phyloP scores from a whole-genome alignment of 2,329 filamentous ascomycete genomes.

The Aspergillus caelatus region DNA sequence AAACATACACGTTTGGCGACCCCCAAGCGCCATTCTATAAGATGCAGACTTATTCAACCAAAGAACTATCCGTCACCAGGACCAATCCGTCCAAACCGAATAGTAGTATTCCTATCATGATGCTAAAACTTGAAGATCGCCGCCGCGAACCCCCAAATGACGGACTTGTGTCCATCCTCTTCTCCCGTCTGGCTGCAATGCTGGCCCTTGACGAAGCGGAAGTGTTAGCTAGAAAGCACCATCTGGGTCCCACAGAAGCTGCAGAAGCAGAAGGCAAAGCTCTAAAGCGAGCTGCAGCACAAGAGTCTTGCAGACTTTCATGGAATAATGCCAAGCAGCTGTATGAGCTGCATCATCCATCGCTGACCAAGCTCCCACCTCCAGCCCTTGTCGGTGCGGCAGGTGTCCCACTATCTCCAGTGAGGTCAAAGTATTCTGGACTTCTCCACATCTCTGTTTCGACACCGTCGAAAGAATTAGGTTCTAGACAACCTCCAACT shows the following conservation, averaged over 20 bases:
- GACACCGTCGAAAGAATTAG: constrained; percentile 25
- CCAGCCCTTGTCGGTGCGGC: constrained; percentile 38
- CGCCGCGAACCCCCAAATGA: constrained; percentile 45
- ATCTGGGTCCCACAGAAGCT: constrained; percentile 43
- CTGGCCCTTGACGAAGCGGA: constrained; percentile 51
- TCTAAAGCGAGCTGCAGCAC: constrained; percentile 46
- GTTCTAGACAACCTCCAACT: constrained; percentile 32
- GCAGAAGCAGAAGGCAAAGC: constrained; percentile 48
- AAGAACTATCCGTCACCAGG: constrained; percentile 46
- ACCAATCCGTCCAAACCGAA: constrained; percentile 44
- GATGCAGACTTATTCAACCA: constrained; percentile 44
- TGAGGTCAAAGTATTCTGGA: constrained; percentile 33
- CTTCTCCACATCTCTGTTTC: constrained; percentile 48
- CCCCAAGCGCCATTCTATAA: constrained; percentile 49
- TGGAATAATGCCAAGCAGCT: constrained; percentile 45
- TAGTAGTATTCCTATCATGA: constrained; percentile 47
- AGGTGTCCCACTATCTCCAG: constrained; percentile 37
- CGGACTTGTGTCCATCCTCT: constrained; percentile 48
- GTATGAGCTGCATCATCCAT: constrained; percentile 52
- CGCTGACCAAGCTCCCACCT: constrained; percentile 34
- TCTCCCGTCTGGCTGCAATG: constrained; percentile 54
- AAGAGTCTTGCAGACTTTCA: constrained; percentile 50
- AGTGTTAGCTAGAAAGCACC: constrained; percentile 43
- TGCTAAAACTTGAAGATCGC: constrained; percentile 43
- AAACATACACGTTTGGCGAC: constrained; percentile 48